Evolutionary conservation across 2,329 filamentous ascomycete species (phyloP), one percentile per base, ranked within the genome.

Genomic region (Daldinia sp.): DNA sequence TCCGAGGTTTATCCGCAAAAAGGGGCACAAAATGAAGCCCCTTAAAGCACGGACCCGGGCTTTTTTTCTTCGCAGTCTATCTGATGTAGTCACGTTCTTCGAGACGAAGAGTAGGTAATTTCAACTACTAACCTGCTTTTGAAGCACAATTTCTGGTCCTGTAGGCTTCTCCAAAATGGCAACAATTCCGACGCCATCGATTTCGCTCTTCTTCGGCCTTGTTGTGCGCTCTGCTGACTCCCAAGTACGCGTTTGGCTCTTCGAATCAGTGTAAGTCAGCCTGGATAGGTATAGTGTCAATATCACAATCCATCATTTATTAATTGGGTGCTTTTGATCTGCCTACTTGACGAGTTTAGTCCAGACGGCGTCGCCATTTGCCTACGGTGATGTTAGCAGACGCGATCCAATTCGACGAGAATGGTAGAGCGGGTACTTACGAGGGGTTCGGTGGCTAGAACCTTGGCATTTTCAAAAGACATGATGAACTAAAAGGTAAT

Each of bases 131-230:
- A 67, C 64, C 54, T 90, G 88, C 74, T 88, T 90, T 74, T 90
- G 87, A 1, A 90, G 81, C 17, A 90, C 75, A 43, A 89, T 82
- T 70, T 87, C 80, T 2, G 84, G 82, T 0, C 83, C 84, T 0
- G 77, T 77, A 7, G 81, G 74, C 67, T 82, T 84, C 65, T 86
- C 79, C 11, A 93, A 79, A 66, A 93, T 85, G 39, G 89, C 90
- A 13, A 91, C 82, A 59, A 93, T 91, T 62, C 89, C 89, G 11
- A 93, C 89, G 53, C 88, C 90, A 70, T 93, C 90, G 54, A 92
- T 87, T 30, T 86, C 84, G 59, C 82, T 81, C 66, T 77, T 80
- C 57, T 80, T 78, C 10, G 89, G 88, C 3, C 90, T 85, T 0
- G 90, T 92, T 27, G 82, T 83, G n/a, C 90, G 85, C 75, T 91